Conservation (phyloP, 495 filamentous ascomycete species). For the Cryomyces minteri region DNA sequence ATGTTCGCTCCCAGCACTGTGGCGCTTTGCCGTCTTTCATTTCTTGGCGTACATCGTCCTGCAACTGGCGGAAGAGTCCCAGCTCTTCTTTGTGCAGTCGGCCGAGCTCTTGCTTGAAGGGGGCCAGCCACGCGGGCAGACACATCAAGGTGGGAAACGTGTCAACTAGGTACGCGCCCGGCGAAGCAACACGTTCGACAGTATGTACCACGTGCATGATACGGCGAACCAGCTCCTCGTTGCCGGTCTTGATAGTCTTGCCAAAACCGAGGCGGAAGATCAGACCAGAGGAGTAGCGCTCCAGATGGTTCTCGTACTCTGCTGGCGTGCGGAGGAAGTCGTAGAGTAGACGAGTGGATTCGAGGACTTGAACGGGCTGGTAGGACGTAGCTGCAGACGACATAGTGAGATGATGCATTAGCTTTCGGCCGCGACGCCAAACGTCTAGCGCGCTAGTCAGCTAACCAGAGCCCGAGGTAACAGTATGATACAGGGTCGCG, state of each 20-base stretch:
- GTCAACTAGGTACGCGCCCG: conserved; percentile 20
- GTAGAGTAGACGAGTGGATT: conserved; percentile 25
- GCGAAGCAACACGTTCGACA: conserved; percentile 16
- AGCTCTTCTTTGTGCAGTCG: conserved; percentile 15
- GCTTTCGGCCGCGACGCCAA: conserved; percentile 10
- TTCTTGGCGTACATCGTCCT: conserved; percentile 13
- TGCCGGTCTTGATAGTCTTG: conserved; percentile 15
- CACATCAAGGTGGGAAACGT: conserved; percentile 17
- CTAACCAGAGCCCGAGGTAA: not conserved
- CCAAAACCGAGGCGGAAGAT: conserved; percentile 20
- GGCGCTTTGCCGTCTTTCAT: conserved; percentile 16
- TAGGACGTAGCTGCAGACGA: conserved; percentile 12
- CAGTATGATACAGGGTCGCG: not conserved
- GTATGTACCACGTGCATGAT: conserved; percentile 13
- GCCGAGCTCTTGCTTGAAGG: conserved; percentile 18
- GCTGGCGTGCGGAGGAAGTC: conserved; percentile 13
- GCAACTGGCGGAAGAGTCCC: conserved; percentile 13
- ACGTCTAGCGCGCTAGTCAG: not conserved
- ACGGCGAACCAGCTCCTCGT: conserved; percentile 13
- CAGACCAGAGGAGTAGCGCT: conserved; percentile 19
- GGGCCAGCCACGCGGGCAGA: conserved; percentile 15
- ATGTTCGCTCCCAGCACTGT: conserved; percentile 3
- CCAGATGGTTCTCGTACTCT: conserved; percentile 17
- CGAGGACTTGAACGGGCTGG: conserved; percentile 14
- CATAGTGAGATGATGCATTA: conserved; percentile 16